A percentile compares a stretch with the other conserved stretches of the same genome.
These are phyloP conservation scores for Chaetomium cochliodes DNA, from an alignment of 495 filamentous ascomycete species.

Conservation along the genomic window DNA sequence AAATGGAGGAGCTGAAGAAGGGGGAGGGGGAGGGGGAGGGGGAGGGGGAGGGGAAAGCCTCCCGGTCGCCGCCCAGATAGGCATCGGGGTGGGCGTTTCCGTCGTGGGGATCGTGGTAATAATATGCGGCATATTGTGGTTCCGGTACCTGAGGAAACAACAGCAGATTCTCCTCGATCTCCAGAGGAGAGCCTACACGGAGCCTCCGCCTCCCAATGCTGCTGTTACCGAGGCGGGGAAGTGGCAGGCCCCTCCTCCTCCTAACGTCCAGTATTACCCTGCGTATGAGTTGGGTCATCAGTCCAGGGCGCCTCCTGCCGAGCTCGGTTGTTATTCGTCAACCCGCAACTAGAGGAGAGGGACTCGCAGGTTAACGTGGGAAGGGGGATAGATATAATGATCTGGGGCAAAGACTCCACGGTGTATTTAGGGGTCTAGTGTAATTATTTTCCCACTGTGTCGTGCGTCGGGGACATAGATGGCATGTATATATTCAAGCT, in stretches of 20 bases:
- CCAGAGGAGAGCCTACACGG: background rate
- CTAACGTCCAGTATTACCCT: background rate
- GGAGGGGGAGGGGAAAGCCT: background rate
- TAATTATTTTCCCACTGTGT: no score
- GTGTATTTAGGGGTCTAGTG: no score
- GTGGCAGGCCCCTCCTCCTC: background rate
- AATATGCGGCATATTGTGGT: conserved; percentile 8
- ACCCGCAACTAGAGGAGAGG: no score
- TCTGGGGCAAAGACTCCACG: no score
- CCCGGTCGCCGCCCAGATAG: background rate
- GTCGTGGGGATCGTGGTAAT: background rate
- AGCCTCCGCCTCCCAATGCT: background rate
- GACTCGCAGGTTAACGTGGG: no score
- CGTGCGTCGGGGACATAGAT: no score
- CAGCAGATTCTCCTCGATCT: background rate
- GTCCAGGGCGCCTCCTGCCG: background rate
- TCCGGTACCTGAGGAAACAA: conserved; percentile 8
- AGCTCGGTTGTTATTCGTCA: background rate
- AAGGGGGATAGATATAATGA: no score
- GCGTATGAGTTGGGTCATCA: background rate
- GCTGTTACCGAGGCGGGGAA: background rate
- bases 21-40: background rate
- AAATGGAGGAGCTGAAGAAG: no score
- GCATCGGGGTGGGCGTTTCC: conserved; percentile 1
- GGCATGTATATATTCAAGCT: no score